Conservation (phyloP, 768 basidiomycete genomes). For the Suillus plorans region DNA sequence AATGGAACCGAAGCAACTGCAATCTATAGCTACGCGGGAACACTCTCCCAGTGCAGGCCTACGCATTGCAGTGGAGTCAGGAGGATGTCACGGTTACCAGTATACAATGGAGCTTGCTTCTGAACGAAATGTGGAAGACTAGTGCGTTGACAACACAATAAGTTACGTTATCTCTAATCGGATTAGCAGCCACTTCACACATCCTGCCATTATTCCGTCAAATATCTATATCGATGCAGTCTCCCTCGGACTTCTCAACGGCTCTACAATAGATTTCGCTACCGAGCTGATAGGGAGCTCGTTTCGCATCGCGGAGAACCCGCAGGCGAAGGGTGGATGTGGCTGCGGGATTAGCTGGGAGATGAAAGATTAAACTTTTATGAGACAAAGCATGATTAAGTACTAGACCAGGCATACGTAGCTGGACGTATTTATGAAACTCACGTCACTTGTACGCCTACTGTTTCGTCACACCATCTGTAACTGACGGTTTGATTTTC, state of each 20-base stretch:
- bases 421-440: background rate
- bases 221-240: conserved; percentile 84
- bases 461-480: background rate
- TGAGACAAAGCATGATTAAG: background rate
- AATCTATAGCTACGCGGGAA: conserved; percentile 63
- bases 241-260: conserved; percentile 82
- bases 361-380: conserved; percentile 44
- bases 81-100: conserved; percentile 97
- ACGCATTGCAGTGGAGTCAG: conserved; percentile 84
- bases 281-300: conserved; percentile 95
- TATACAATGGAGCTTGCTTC: conserved; percentile 87
- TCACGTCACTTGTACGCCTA: background rate
- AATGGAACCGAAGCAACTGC: conserved; percentile 66
- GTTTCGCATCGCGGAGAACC: conserved; percentile 82
- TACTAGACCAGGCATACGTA: too few species aligned
- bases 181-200: conserved; percentile 60
- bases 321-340: conserved; percentile 90
- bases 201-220: conserved; percentile 67
- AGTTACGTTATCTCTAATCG: background rate
- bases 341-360: conserved; percentile 98
- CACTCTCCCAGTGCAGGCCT: conserved; percentile 65
- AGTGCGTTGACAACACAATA: conserved; percentile 51
- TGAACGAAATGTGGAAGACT: conserved; percentile 69
- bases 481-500: background rate
- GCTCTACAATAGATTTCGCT: conserved; percentile 85